Base-by-base conservation (phyloP, 2,329 filamentous ascomycete species). In the Arthroderma uncinatum region DNA sequence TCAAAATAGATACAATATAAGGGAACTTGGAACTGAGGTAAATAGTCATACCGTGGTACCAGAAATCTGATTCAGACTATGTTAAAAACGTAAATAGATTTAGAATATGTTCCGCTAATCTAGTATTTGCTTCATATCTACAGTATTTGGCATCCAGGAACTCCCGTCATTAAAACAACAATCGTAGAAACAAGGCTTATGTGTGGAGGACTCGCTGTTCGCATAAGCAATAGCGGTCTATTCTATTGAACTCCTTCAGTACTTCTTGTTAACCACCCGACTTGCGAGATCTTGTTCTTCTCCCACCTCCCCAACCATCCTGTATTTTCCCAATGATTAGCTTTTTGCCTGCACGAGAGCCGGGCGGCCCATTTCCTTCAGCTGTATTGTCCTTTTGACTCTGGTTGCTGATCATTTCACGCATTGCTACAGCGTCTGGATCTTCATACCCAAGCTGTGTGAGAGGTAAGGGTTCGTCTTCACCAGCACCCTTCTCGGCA, bases 391-490 rank as follows among this genome's bases (percentile, higher is more conserved):
- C 33, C 64, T 80, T 64, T 65, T 75, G 61, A 0, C 68, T 68
- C 55, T 68, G 60, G 3, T 77, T 76, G 61, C 79, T 76, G 28
- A 77, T 78, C 37, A 76, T 78, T 34, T 81, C 79, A n/a, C 78
- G 78, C 64, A 81, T 80, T 56, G 76, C 77, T 10, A 76, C 74
- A 1, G 79, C 79, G 48, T 82, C 74, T 1, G 73, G 69, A 59
- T 77, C 75, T 58, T 77, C 74, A 57, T 77, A 78, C 28, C 73
- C 73, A 16, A 78, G 63, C 62, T 77, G 75, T 4, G 75, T 77
- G 71, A 76, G 71, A 12, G 67, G 68, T 12, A 73, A 71, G 6
- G 67, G 64, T 56, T 72, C 67, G 9, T 70, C 69, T 54, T 70
- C 68, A 9, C 68, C 62, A 39, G 69, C 67, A 12, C 64, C 60